Conservation (phyloP, 164 flowering plant species). For the Vitis riparia region DNA sequence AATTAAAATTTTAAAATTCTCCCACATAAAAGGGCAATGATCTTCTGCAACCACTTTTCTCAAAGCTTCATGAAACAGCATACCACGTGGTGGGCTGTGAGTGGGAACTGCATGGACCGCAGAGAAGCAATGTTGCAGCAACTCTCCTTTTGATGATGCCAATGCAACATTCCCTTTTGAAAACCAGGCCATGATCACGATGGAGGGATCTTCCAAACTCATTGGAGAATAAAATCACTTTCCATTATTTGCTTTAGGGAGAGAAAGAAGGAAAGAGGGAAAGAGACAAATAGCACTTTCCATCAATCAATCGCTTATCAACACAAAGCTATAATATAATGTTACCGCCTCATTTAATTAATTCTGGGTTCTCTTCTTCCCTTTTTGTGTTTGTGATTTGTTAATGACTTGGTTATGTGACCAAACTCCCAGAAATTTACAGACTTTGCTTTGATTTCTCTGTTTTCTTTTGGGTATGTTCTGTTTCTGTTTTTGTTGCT, state of each 20-base stretch:
- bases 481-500: background rate
- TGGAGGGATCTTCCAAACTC: slow-evolving; percentile 60
- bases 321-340: background rate
- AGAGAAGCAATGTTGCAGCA: too few relatives aligned
- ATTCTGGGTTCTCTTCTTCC: slow-evolving; percentile 3
- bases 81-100: too few relatives aligned
- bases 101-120: too few relatives aligned
- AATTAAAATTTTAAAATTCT: too few relatives aligned
- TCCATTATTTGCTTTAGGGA: background rate
- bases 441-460: background rate
- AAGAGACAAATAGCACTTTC: slow-evolving; percentile 17
- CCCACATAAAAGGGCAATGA: too few relatives aligned
- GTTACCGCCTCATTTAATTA: slow-evolving; percentile 10
- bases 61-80: too few relatives aligned
- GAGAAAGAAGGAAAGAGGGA: slow-evolving; percentile 1
- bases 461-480: slow-evolving; percentile 5
- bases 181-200: slow-evolving; percentile 11
- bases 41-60: too few relatives aligned
- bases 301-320: slow-evolving; percentile 3
- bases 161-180: slow-evolving; percentile 1
- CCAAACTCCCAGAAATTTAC: background rate
- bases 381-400: slow-evolving; percentile 9
- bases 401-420: slow-evolving; percentile 24
- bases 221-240: slow-evolving; percentile 37
- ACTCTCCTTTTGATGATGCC: background rate